These are phyloP conservation scores for Tolypocladium album DNA, from an alignment of 2,329 filamentous ascomycete species.

Conservation along the genomic window DNA sequence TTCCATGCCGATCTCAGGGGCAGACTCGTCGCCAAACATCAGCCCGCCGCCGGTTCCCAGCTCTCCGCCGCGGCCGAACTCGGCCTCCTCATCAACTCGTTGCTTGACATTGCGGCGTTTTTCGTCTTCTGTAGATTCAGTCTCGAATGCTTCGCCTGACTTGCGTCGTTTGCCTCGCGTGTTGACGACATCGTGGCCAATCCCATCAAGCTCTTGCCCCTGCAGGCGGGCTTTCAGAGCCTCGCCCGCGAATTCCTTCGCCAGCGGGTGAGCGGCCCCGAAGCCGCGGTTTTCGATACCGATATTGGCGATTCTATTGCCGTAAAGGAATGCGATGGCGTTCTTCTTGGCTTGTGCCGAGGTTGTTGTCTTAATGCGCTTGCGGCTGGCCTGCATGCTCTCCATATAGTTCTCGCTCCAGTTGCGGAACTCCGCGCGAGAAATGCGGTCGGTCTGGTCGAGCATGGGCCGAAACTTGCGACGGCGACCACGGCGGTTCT, in stretches of 20 bases:
- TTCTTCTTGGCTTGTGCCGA: slow-evolving; percentile 27
- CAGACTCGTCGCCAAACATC: slow-evolving; percentile 26
- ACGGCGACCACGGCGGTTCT: slow-evolving; percentile 12
- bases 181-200: slow-evolving; percentile 5
- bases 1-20: slow-evolving; percentile 60
- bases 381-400: slow-evolving; percentile 41
- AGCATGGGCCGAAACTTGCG: slow-evolving; percentile 16
- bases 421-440: slow-evolving; percentile 22
- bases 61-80: slow-evolving; percentile 14
- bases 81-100: slow-evolving; percentile 18
- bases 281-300: slow-evolving; percentile 12
- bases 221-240: slow-evolving; percentile 23
- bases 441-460: slow-evolving; percentile 22
- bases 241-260: slow-evolving; percentile 31
- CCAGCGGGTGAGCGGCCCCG: slow-evolving; percentile 30
- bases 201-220: slow-evolving; percentile 10
- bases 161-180: slow-evolving; percentile 27
- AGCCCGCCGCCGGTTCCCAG: slow-evolving; percentile 15
- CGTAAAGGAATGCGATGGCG: slow-evolving; percentile 18
- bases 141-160: slow-evolving; percentile 31
- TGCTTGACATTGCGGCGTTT: slow-evolving; percentile 26
- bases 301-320: slow-evolving; percentile 24
- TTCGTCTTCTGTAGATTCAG: slow-evolving; percentile 14
- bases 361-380: slow-evolving; percentile 13
- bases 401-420: slow-evolving; percentile 33